A percentile compares a stretch with the other conserved stretches of the same genome.
Evolutionary conservation across 1,284 basidiomycete species (phyloP).

Genomic region (Trametes versicolor): DNA sequence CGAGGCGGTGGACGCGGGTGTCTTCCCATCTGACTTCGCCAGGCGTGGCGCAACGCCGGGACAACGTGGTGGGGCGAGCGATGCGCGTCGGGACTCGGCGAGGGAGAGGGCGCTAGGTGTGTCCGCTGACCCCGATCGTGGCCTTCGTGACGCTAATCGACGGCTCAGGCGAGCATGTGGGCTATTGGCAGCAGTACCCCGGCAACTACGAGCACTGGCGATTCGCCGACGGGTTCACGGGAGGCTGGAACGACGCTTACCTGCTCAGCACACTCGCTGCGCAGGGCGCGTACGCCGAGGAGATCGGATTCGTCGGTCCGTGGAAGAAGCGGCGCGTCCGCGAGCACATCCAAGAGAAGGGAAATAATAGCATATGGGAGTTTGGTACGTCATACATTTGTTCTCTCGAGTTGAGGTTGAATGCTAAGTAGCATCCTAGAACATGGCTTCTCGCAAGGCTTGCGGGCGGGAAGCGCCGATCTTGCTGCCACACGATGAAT

Average conservation of each 20-base stretch:
- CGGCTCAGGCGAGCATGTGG: constrained; percentile 54
- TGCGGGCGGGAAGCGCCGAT: constrained; percentile 48
- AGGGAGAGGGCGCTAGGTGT: constrained; percentile 53
- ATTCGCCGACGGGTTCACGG: constrained; percentile 71
- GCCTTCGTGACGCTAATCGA: constrained; percentile 8
- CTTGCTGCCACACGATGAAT: constrained; percentile 33
- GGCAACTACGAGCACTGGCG: constrained; percentile 71
- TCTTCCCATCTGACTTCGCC: constrained; percentile 53
- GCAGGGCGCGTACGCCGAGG: constrained; percentile 16
- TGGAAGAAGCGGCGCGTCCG: constrained; percentile 62
- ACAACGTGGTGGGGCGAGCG: constrained; percentile 36
- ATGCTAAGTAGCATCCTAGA: constrained; percentile 42
- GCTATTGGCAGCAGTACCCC: constrained; percentile 66
- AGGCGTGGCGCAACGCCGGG: constrained; percentile 15
- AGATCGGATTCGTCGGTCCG: constrained; percentile 28
- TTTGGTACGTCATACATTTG: constrained; percentile 53
- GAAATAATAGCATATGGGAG: constrained; percentile 65
- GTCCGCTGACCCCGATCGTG: neutral
- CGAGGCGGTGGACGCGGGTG: constrained; percentile 72
- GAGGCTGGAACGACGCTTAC: constrained; percentile 80
- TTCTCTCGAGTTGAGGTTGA: too few species aligned
- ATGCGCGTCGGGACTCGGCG: constrained; percentile 47
- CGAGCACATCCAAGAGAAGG: constrained; percentile 55
- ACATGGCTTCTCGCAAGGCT: constrained; percentile 64
- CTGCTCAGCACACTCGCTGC: constrained; percentile 53